Base-by-base conservation (phyloP, 805 yeast species). In the Pichia rugopelliculosa region DNA sequence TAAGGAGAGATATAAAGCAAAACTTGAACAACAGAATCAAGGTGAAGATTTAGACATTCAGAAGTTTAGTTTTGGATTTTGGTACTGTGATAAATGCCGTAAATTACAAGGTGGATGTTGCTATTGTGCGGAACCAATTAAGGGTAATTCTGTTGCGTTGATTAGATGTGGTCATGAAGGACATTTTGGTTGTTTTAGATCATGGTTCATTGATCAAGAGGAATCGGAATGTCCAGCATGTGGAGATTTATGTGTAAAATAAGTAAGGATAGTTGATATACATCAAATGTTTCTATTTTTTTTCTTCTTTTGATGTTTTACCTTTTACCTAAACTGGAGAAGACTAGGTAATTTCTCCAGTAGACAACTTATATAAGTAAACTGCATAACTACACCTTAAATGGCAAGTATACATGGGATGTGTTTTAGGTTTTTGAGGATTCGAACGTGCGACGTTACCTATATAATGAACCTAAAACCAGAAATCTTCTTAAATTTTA, bases 151-250 rank as follows among this genome's bases (percentile, higher is more conserved):
- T 15, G 76, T 85, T 15, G 75, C 69, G 51, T 67, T 71, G 51
- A 61, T 84, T 44, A 75, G 70, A 23, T 91, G 98, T 69, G 97
- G 96, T 0, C 98, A 91, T 64, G 72, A 80, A 48, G 89, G 91
- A 1, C 98, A 91, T 66, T 79, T 79, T 58, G 82, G 80, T 3
- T 91, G 98, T 68, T 68, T 88, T 58, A 72, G 74, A 50, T 73
- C 75, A 34, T 91, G 97, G 97, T 81, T 86, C 57, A 61, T 81
- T 20, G 80, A 75, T 1, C 82, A 77, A 36, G 71, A 69, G 15
- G 80, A 83, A 70, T 59, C 66, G 3, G 87, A 79, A 47, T 90
- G 98, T 60, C 97, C 97, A 1, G 93, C 95, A 0, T 84, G 87
- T 59, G 78, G 76, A n/a, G 21, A 3, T 11, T 4, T 27, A 4